A percentile compares a stretch with the other conserved stretches of the same genome.
phyloP scores from a whole-genome alignment of 192 early-diverging fungal species.

The Podila clonocystis region DNA sequence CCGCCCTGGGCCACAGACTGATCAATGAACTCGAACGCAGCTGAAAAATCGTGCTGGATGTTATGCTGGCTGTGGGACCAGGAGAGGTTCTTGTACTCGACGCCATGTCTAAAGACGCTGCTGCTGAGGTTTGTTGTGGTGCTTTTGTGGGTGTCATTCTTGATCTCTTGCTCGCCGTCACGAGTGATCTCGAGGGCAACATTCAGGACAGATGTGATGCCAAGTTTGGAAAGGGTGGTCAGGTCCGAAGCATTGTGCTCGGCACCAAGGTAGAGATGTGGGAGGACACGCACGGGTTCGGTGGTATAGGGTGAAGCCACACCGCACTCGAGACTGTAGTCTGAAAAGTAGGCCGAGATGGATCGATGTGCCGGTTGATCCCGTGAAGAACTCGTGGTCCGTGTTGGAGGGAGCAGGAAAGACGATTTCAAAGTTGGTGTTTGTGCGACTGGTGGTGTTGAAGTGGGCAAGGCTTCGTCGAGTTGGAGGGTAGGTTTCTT shows the following conservation, averaged over 20 bases:
- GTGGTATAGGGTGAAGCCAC: constrained; percentile 59
- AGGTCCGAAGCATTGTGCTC: constrained; percentile 70
- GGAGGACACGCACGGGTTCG: constrained; percentile 70
- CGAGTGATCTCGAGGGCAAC: constrained; percentile 80
- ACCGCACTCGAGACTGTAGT: constrained; percentile 48
- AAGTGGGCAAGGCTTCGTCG: constrained; percentile 27
- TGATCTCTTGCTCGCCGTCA: constrained; percentile 17
- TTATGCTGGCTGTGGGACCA: constrained; percentile 82
- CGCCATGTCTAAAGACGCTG: constrained; percentile 14
- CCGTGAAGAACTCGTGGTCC: not conserved
- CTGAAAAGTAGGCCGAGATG: constrained; percentile 46
- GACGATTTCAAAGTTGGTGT: not conserved
- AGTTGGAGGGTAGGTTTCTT: constrained; percentile 24
- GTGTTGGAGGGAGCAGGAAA: not conserved
- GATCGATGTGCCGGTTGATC: constrained; percentile 12
- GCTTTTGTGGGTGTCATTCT: constrained; percentile 2
- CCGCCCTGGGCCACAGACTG: constrained; percentile 58
- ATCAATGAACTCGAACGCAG: constrained; percentile 75
- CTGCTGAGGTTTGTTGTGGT: constrained; percentile 10
- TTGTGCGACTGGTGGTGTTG: not conserved
- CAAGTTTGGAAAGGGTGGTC: constrained; percentile 53
- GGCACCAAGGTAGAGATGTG: constrained; percentile 74
- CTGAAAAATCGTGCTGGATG: constrained; percentile 65
- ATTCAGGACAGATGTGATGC: constrained; percentile 73
- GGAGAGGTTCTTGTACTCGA: constrained; percentile 67